Percentiles rank a stretch among this genome's conserved stretches.
Evolutionary conservation across 306 rosid species (phyloP).

Genomic region (Acacia confusa): DNA sequence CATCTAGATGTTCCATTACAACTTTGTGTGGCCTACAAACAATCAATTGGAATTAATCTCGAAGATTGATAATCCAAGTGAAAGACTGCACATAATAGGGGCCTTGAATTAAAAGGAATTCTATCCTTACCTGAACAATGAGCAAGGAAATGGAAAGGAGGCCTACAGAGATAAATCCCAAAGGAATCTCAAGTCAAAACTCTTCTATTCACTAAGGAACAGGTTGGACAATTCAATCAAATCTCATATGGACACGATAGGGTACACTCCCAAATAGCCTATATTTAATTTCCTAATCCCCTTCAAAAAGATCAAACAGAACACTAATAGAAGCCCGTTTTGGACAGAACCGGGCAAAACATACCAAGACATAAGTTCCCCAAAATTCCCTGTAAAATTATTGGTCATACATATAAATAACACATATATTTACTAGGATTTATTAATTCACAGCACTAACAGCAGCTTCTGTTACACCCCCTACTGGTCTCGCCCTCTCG

Average conservation of each 20-base stretch:
- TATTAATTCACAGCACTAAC: too few relatives aligned
- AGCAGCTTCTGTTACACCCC: too few relatives aligned
- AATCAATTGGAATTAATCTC: background rate
- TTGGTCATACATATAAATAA: background rate
- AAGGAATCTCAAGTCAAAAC: background rate
- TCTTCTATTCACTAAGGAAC: background rate
- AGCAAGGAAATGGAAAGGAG: background rate
- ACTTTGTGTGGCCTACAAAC: background rate
- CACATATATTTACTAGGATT: too few relatives aligned
- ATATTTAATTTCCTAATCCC: background rate
- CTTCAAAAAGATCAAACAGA: background rate
- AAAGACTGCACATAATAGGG: background rate
- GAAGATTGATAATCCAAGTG: background rate
- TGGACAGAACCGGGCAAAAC: background rate
- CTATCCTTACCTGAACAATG: background rate
- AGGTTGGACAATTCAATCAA: background rate
- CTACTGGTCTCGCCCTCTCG: too few relatives aligned
- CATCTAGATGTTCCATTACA: constrained; percentile 46
- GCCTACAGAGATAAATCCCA: background rate
- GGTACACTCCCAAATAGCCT: background rate
- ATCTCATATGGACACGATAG: background rate
- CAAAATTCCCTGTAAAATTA: background rate
- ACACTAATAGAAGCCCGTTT: constrained; percentile 9
- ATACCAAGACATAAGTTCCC: constrained; percentile 4
- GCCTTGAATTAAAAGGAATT: background rate